Percentiles rank a stretch among this genome's conserved stretches.
Evolutionary conservation across 176 grass and related monocot genomes (phyloP).

Genomic region (Neostapfia colusana): DNA sequence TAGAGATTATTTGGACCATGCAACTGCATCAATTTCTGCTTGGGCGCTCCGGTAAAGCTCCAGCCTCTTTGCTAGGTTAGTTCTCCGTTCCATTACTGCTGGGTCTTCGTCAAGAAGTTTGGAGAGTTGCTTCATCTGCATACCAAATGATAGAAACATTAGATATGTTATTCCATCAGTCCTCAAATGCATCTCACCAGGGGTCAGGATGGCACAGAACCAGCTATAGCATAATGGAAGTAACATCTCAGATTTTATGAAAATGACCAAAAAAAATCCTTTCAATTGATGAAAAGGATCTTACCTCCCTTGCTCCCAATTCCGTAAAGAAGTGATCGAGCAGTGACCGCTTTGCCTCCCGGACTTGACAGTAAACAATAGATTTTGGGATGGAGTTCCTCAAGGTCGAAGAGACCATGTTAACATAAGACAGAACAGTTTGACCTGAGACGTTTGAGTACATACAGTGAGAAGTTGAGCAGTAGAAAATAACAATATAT

Average conservation of each 20-base stretch:
- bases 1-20: constrained; percentile 75
- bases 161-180: background rate
- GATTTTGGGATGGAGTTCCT: constrained; percentile 97
- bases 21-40: constrained; percentile 74
- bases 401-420: constrained; percentile 82
- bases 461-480: constrained; percentile 15
- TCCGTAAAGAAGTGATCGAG: constrained; percentile 99
- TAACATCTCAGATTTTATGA: background rate
- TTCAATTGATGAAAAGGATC: background rate
- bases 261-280: background rate
- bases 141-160: constrained; percentile 4
- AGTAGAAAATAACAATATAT: background rate
- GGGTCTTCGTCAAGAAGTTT: constrained; percentile 88
- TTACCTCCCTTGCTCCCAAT: constrained; percentile 91
- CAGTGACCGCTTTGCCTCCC: constrained; percentile 91
- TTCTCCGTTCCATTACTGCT: constrained; percentile 77
- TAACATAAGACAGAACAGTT: constrained; percentile 91
- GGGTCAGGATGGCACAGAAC: background rate
- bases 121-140: constrained; percentile 78
- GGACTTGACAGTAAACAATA: constrained; percentile 95
- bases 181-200: background rate
- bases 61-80: constrained; percentile 73
- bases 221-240: background rate
- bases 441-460: constrained; percentile 54
- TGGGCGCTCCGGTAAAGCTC: constrained; percentile 85